Evolutionary conservation across 805 yeast genomes (phyloP).

Genomic region (Candida dendrica): DNA sequence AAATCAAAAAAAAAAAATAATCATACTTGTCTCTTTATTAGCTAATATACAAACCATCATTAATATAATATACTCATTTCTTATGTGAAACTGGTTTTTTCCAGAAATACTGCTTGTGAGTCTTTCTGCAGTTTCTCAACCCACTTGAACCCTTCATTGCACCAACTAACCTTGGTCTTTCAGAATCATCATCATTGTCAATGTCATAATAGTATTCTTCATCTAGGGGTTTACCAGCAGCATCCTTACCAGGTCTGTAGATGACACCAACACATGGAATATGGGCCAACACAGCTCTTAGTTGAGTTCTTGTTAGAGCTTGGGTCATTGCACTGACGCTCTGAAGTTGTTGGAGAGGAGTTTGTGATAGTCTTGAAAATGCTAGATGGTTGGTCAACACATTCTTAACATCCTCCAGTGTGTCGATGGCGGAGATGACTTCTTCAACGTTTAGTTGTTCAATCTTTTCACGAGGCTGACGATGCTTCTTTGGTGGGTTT

Average conservation of each 20-base stretch:
- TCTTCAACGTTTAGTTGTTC: slow-evolving; percentile 21
- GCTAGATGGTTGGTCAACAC: slow-evolving; percentile 80
- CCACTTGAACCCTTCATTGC: slow-evolving; percentile 76
- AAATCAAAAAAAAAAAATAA: too few species aligned
- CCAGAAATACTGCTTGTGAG: slow-evolving; percentile 71
- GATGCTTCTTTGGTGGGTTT: neutral
- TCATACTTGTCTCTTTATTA: neutral
- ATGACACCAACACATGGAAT: slow-evolving; percentile 77
- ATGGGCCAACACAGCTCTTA: slow-evolving; percentile 36
- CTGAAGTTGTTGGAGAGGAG: slow-evolving; percentile 70
- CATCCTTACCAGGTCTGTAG: slow-evolving; percentile 86
- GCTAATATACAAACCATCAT: neutral
- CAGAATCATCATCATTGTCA: slow-evolving; percentile 69
- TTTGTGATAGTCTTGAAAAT: slow-evolving; percentile 79
- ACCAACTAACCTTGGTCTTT: slow-evolving; percentile 63
- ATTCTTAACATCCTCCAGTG: slow-evolving; percentile 48
- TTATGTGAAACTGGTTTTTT: slow-evolving; percentile 31
- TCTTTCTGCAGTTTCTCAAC: slow-evolving; percentile 83
- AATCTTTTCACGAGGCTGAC: slow-evolving; percentile 19
- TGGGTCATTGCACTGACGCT: slow-evolving; percentile 53
- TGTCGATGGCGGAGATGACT: slow-evolving; percentile 27
- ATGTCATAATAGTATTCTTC: slow-evolving; percentile 89
- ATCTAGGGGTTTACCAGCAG: slow-evolving; percentile 90
- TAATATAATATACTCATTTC: slow-evolving; percentile 4
- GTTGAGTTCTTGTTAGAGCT: slow-evolving; percentile 34